A percentile compares a stretch with the other conserved stretches of the same genome.
Evolutionary conservation across 345 rosid species (phyloP).

Genomic region (Aethionema arabicum): DNA sequence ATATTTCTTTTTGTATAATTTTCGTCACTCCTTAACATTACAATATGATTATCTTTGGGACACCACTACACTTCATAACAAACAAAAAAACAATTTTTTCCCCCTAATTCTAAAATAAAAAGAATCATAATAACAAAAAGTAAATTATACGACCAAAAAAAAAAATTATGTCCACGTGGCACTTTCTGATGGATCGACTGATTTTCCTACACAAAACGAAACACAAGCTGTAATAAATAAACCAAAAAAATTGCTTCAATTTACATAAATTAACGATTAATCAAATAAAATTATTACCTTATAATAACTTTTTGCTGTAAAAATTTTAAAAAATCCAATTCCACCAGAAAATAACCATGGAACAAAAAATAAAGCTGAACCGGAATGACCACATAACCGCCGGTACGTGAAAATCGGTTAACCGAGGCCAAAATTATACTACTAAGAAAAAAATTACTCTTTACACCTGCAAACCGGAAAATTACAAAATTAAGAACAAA

Average conservation of each 20-base stretch:
- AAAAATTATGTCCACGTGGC: constrained; percentile 50
- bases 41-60: constrained; percentile 26
- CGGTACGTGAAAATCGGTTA: constrained; percentile 39
- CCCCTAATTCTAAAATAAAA: constrained; percentile 43
- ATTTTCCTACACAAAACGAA: constrained; percentile 38
- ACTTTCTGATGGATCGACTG: constrained; percentile 41
- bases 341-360: constrained; percentile 26
- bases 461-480: constrained; percentile 58
- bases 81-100: constrained; percentile 26
- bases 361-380: constrained; percentile 18
- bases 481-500: constrained; percentile 32
- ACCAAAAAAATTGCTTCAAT: background rate
- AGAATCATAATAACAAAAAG: constrained; percentile 24
- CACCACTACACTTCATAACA: constrained; percentile 17
- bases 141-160: constrained; percentile 38
- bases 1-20: constrained; percentile 16
- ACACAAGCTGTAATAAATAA: constrained; percentile 5
- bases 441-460: constrained; percentile 30
- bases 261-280: constrained; percentile 15
- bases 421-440: constrained; percentile 35
- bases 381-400: constrained; percentile 34
- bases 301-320: constrained; percentile 24
- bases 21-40: constrained; percentile 22
- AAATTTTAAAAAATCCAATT: constrained; percentile 18
- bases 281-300: constrained; percentile 39